phyloP scores from a whole-genome alignment of 1,139 yeast species.

The Saccharomyces pastorianus region DNA sequence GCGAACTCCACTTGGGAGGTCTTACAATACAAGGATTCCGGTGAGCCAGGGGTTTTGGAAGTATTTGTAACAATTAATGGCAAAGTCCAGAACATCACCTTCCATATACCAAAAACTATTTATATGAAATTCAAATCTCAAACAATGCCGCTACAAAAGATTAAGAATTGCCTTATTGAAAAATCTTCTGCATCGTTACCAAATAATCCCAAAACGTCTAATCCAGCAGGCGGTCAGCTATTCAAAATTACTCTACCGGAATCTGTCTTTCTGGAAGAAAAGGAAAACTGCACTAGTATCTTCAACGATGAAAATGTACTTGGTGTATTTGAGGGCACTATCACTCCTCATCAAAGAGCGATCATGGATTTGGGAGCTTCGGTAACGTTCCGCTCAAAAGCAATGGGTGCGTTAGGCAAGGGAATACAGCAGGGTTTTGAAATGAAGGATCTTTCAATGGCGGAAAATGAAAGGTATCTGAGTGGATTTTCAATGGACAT shows the following conservation, averaged over 20 bases:
- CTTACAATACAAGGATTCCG: slow-evolving; percentile 55
- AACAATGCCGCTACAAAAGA: slow-evolving; percentile 38
- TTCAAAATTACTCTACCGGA: slow-evolving; percentile 68
- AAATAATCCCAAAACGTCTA: slow-evolving; percentile 42
- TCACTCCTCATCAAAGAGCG: slow-evolving; percentile 63
- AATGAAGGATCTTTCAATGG: slow-evolving; percentile 45
- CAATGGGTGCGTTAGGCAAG: slow-evolving; percentile 74
- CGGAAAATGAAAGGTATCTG: slow-evolving; percentile 46
- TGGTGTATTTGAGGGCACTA: slow-evolving; percentile 72
- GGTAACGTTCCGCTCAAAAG: slow-evolving; percentile 56
- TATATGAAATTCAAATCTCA: slow-evolving; percentile 59
- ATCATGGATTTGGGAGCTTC: slow-evolving; percentile 70
- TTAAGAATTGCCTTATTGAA: slow-evolving; percentile 52
- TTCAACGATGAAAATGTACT: slow-evolving; percentile 55
- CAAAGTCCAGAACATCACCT: slow-evolving; percentile 62
- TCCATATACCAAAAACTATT: slow-evolving; percentile 67
- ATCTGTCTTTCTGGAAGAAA: slow-evolving; percentile 47
- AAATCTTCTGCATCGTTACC: slow-evolving; percentile 58
- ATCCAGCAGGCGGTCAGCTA: slow-evolving; percentile 40
- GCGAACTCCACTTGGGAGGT: slow-evolving; percentile 81
- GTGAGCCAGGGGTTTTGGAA: slow-evolving; percentile 64
- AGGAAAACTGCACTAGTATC: slow-evolving; percentile 51
- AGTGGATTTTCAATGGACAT: slow-evolving; percentile 50
- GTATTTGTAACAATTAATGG: slow-evolving; percentile 65
- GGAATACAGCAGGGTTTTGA: slow-evolving; percentile 84